Evolutionary conservation across 345 rosid genomes (phyloP).

Genomic region (Lumnitzera littorea): DNA sequence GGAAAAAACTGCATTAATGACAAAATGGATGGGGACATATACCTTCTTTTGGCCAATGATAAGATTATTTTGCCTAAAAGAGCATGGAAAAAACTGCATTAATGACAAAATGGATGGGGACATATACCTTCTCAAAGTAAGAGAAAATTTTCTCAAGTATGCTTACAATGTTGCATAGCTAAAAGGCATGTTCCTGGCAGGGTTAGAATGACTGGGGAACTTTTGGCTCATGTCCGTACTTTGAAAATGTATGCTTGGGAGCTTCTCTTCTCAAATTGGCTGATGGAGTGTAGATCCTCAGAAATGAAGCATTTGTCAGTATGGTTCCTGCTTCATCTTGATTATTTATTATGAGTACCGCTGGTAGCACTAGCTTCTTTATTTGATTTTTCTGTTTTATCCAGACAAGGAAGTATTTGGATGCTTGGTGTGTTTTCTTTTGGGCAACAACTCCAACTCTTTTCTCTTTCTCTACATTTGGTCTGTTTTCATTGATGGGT

Average conservation of each 20-base stretch:
- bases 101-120: too few relatives aligned
- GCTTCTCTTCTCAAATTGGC: constrained; percentile 63
- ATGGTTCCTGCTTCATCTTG: constrained; percentile 13
- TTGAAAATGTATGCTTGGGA: constrained; percentile 93
- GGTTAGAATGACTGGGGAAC: constrained; percentile 86
- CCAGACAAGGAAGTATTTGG: constrained; percentile 87
- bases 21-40: too few relatives aligned
- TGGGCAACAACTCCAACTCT: constrained; percentile 98
- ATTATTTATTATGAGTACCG: not conserved
- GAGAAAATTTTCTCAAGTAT: too few relatives aligned
- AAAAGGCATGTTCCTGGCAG: constrained; percentile 28
- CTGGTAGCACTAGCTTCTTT: not conserved
- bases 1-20: too few relatives aligned
- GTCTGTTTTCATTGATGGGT: constrained; percentile 79
- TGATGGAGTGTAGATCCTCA: constrained; percentile 62
- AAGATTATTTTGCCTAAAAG: too few relatives aligned
- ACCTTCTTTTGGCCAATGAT: too few relatives aligned
- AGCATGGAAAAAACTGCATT: too few relatives aligned
- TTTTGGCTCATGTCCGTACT: constrained; percentile 72
- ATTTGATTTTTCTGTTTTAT: constrained; percentile 10
- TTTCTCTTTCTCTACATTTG: constrained; percentile 80
- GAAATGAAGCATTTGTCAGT: constrained; percentile 88
- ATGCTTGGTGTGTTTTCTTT: constrained; percentile 98
- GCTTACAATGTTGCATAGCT: not conserved
- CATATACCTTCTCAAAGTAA: too few relatives aligned